Evolutionary conservation across 305 asterid species (phyloP).

Genomic region (Caryopteris hybrid): DNA sequence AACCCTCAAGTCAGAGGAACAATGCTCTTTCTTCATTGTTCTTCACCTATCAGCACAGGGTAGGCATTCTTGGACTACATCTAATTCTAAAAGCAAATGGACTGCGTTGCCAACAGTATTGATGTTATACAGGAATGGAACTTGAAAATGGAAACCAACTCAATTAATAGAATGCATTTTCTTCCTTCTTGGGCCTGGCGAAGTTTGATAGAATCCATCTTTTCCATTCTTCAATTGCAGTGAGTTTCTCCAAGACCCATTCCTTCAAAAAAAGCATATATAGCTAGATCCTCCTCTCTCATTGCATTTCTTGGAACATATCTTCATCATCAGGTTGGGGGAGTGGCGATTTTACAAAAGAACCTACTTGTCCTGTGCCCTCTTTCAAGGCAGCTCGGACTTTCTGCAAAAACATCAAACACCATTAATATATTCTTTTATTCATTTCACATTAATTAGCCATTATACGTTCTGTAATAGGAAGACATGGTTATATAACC

Average conservation of each 20-base stretch:
- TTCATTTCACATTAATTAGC: neutral
- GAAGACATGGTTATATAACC: neutral
- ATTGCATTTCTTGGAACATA: constrained; percentile 42
- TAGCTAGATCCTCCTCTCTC: constrained; percentile 13
- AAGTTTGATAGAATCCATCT: neutral
- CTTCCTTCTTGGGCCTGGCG: neutral
- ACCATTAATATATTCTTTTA: neutral
- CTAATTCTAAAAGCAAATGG: constrained; percentile 3
- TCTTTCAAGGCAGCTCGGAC: constrained; percentile 65
- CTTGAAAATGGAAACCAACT: neutral
- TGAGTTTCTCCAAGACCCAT: neutral
- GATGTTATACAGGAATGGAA: neutral
- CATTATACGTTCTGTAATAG: neutral
- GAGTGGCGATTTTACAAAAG: constrained; percentile 31
- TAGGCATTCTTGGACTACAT: neutral
- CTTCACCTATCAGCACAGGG: neutral
- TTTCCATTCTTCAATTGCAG: neutral
- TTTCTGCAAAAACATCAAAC: constrained; percentile 45
- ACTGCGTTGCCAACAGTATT: neutral
- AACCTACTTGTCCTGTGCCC: constrained; percentile 46
- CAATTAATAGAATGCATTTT: neutral
- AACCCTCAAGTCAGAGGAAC: neutral
- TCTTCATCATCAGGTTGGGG: constrained; percentile 52
- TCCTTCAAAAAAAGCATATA: too few relatives aligned
- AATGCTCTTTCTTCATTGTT: neutral